These are phyloP conservation scores for Cercospora janseana DNA, from an alignment of 2,329 filamentous ascomycete species.

Conservation along the genomic window DNA sequence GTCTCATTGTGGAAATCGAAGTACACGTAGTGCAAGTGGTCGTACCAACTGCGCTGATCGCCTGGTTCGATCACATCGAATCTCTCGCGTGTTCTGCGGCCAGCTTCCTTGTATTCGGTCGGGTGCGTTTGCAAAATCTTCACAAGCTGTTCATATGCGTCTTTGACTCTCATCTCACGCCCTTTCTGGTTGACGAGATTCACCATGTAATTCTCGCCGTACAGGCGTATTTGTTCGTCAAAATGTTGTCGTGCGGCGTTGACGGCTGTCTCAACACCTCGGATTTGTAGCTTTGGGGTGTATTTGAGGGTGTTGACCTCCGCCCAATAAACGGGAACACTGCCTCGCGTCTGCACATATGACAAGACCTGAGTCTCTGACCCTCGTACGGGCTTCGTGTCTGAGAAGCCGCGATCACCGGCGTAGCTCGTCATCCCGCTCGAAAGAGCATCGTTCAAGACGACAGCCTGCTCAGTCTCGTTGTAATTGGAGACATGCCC, in stretches of 20 bases:
- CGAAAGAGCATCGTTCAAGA: constrained; percentile 76
- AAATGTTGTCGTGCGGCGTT: constrained; percentile 83
- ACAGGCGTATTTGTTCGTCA: constrained; percentile 85
- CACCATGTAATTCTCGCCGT: constrained; percentile 95
- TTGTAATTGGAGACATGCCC: constrained; percentile 99
- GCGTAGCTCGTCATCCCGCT: constrained; percentile 76
- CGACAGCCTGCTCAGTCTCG: constrained; percentile 89
- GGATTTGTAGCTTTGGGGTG: constrained; percentile 83
- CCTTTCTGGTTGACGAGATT: constrained; percentile 97
- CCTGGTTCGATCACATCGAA: constrained; percentile 72
- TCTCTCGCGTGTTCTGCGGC: constrained; percentile 68
- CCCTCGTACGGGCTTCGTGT: constrained; percentile 63
- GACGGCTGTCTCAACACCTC: constrained; percentile 75
- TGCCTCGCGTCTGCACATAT: constrained; percentile 94
- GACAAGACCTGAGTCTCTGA: constrained; percentile 86
- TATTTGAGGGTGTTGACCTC: constrained; percentile 94
- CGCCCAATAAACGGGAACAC: constrained; percentile 92
- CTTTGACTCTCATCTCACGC: constrained; percentile 83
- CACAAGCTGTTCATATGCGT: constrained; percentile 89
- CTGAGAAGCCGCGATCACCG: constrained; percentile 71
- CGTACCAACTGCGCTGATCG: constrained; percentile 63
- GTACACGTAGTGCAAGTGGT: constrained; percentile 91
- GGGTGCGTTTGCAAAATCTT: constrained; percentile 69
- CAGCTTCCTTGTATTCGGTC: constrained; percentile 63
- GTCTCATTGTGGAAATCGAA: constrained; percentile 99